Evolutionary conservation across 495 filamentous ascomycete genomes (phyloP).

Genomic region (Evernia prunastri): DNA sequence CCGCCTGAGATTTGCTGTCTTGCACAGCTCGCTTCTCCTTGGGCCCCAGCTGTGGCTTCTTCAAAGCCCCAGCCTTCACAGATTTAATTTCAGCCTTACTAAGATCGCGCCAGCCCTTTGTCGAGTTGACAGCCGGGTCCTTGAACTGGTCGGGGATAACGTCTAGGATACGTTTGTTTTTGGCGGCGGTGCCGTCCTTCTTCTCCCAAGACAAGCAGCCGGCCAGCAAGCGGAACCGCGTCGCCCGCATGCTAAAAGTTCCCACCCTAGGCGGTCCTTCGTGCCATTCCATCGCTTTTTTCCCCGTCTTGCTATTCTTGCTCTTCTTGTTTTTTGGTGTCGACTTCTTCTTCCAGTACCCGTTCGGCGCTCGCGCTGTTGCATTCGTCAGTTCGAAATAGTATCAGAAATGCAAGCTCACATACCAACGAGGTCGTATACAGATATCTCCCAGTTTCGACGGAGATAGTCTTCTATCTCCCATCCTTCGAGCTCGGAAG

Average conservation of each 20-base stretch:
- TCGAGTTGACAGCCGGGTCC: not conserved
- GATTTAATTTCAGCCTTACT: not conserved
- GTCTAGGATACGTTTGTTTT: not conserved
- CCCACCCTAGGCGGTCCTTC: conserved; percentile 4
- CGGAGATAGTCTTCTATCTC: conserved; percentile 13
- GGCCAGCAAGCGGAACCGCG: conserved; percentile 1
- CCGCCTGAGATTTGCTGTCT: not conserved
- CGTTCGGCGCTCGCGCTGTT: conserved; percentile 4
- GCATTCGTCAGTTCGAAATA: not conserved
- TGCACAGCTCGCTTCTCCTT: not conserved
- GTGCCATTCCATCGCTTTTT: not conserved
- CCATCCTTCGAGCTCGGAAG: conserved; percentile 2
- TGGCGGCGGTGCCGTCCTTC: not conserved
- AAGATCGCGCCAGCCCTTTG: not conserved
- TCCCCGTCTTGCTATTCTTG: not conserved
- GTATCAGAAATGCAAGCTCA: too few relatives aligned
- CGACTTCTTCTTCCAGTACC: not conserved
- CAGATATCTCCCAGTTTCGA: not conserved
- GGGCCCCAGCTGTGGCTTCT: not conserved
- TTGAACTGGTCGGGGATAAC: not conserved
- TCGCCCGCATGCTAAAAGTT: not conserved
- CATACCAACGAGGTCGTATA: conserved; percentile 12
- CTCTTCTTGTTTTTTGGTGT: not conserved
- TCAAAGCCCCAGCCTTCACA: not conserved
- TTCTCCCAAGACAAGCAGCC: conserved; percentile 4